phyloP scores from a whole-genome alignment of 345 rosid species.

The Camelina laxa region DNA sequence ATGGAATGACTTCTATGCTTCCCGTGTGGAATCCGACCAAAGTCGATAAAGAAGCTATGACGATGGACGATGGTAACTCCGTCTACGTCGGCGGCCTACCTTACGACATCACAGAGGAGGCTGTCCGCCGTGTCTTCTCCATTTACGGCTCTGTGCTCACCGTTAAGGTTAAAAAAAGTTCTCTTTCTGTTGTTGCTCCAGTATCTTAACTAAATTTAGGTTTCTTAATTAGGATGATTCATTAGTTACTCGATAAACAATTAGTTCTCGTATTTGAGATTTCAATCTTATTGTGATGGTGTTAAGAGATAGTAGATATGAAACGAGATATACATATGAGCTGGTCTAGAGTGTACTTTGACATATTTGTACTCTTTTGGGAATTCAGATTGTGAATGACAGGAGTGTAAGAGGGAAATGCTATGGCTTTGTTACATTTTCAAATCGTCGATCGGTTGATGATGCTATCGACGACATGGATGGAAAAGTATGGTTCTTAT shows the following conservation, averaged over 20 bases:
- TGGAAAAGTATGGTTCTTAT: conserved; percentile 69
- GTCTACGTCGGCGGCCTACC: conserved; percentile 95
- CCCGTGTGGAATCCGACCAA: background rate
- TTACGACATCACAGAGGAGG: conserved; percentile 66
- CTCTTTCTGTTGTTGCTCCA: background rate
- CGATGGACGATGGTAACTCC: conserved; percentile 80
- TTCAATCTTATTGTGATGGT: background rate
- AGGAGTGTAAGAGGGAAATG: conserved; percentile 74
- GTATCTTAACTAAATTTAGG: conserved; percentile 24
- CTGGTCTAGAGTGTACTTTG: background rate
- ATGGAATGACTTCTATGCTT: background rate
- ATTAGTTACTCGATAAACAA: background rate
- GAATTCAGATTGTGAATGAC: conserved; percentile 74
- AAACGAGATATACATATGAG: background rate
- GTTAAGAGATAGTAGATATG: background rate
- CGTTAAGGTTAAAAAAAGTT: conserved; percentile 57
- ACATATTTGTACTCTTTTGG: background rate
- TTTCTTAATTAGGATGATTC: conserved; percentile 16
- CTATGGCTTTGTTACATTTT: conserved; percentile 82
- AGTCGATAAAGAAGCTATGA: conserved; percentile 49
- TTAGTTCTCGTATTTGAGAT: background rate
- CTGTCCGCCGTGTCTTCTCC: conserved; percentile 66
- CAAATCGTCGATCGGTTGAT: conserved; percentile 73
- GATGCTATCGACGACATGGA: conserved; percentile 89
- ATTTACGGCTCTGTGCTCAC: conserved; percentile 68